Percentiles rank a stretch among this genome's conserved stretches.
These are phyloP conservation scores for Colletotrichum sojae DNA, from an alignment of 2,329 filamentous ascomycete genomes.

Conservation along the genomic window DNA sequence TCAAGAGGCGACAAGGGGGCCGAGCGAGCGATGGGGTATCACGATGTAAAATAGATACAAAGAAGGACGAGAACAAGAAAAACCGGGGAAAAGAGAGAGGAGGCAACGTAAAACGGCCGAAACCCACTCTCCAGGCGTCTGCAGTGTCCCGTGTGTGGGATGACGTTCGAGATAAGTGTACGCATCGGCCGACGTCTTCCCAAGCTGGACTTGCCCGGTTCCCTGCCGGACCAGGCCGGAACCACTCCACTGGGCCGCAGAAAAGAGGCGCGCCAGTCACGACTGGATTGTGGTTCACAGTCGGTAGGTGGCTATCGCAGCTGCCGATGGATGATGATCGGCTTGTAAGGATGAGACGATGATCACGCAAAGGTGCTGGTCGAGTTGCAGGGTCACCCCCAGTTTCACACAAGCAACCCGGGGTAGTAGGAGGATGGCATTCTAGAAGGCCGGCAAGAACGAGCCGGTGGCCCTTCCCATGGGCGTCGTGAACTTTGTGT, in stretches of 20 bases:
- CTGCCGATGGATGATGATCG: conserved; percentile 18
- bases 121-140: background rate
- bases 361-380: conserved; percentile 22
- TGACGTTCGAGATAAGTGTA: conserved; percentile 25
- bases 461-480: background rate
- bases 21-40: conserved; percentile 5
- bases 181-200: background rate
- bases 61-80: conserved; percentile 4
- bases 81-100: background rate
- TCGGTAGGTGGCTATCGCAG: background rate
- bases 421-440: conserved; percentile 15
- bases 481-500: conserved; percentile 12
- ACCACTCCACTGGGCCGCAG: background rate
- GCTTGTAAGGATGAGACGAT: conserved; percentile 32
- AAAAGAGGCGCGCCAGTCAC: background rate
- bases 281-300: too few species aligned
- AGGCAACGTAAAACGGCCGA: background rate
- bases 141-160: conserved; percentile 6
- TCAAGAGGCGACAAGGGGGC: background rate
- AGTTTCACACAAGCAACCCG: conserved; percentile 7
- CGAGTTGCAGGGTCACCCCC: conserved; percentile 1
- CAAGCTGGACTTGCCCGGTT: background rate
- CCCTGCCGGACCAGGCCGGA: background rate
- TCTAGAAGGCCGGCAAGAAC: conserved; percentile 21
- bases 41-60: conserved; percentile 18